Percentiles rank a stretch among this genome's conserved stretches.
These are phyloP conservation scores for Multifurca ochricompacta DNA, from an alignment of 768 basidiomycete genomes.

Conservation along the genomic window DNA sequence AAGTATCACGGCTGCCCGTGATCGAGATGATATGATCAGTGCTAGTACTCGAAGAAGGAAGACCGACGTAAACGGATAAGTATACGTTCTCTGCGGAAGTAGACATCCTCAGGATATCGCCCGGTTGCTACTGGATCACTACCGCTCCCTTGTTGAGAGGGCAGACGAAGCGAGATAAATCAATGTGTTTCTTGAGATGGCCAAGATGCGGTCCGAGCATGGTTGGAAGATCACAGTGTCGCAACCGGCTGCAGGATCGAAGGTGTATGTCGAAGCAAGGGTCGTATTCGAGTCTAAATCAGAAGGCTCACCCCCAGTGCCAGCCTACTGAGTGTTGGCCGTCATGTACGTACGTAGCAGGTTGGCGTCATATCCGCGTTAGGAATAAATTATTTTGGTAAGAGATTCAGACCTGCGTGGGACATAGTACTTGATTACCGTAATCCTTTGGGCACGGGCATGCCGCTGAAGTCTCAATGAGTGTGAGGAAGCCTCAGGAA, in stretches of 20 bases:
- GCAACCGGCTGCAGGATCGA: slow-evolving; percentile 63
- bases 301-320: slow-evolving; percentile 63
- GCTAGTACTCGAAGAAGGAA: not conserved
- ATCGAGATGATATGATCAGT: no score
- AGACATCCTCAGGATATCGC: slow-evolving; percentile 66
- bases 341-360: slow-evolving; percentile 65
- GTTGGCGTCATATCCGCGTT: slow-evolving; percentile 29
- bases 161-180: slow-evolving; percentile 64
- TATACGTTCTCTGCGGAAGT: slow-evolving; percentile 66
- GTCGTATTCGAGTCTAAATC: slow-evolving; percentile 41
- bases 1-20: slow-evolving; percentile 65
- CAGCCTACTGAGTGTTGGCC: no score
- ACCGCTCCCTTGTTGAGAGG: slow-evolving; percentile 45
- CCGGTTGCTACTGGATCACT: slow-evolving; percentile 60
- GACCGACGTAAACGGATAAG: slow-evolving; percentile 34
- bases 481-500: slow-evolving; percentile 46
- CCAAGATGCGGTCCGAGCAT: slow-evolving; percentile 68
- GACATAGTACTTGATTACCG: slow-evolving; percentile 55
- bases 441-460: slow-evolving; percentile 38
- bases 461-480: slow-evolving; percentile 50
- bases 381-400: not conserved
- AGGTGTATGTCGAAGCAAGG: slow-evolving; percentile 66
- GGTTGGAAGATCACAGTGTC: slow-evolving; percentile 72
- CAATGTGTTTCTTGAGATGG: slow-evolving; percentile 61
- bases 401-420: slow-evolving; percentile 48